Conservation (phyloP, 306 rosid species). For the Abrus pulchellus region DNA sequence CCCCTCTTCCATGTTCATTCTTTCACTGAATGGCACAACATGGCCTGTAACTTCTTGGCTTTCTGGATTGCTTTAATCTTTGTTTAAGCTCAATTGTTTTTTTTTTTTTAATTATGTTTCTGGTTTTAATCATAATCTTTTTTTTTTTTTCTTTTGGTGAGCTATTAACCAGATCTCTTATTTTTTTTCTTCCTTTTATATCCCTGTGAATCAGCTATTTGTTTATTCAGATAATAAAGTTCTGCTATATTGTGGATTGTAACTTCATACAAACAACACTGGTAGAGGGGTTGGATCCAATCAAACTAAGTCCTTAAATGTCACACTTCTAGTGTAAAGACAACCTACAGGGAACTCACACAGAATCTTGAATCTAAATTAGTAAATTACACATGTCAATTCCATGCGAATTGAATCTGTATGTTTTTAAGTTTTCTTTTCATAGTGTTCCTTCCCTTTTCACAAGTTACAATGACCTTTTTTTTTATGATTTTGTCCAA, state of each 20-base stretch:
- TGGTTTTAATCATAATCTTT: background rate
- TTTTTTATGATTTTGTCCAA: slow-evolving; percentile 15
- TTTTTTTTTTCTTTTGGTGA: background rate
- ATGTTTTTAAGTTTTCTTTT: background rate
- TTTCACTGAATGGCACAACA: background rate
- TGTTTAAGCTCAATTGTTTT: background rate
- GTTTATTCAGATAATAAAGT: background rate
- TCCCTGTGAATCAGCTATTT: background rate
- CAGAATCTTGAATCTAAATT: slow-evolving; percentile 2
- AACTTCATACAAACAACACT: background rate
- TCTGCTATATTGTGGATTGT: background rate
- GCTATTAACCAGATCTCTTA: background rate
- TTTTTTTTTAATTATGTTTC: background rate
- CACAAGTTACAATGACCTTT: slow-evolving; percentile 15
- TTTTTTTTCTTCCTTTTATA: background rate
- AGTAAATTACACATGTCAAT: slow-evolving; percentile 9
- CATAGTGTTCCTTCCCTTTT: slow-evolving; percentile 13
- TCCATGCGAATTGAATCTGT: background rate
- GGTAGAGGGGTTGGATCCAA: slow-evolving; percentile 14
- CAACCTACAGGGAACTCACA: background rate
- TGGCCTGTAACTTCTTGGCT: background rate
- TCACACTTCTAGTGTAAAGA: background rate
- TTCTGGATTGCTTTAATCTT: slow-evolving; percentile 3
- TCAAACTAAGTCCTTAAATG: background rate
- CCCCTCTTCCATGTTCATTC: slow-evolving; percentile 9